phyloP scores from a whole-genome alignment of 2,329 filamentous ascomycete genomes.

The Myriosclerotinia duriaeana region DNA sequence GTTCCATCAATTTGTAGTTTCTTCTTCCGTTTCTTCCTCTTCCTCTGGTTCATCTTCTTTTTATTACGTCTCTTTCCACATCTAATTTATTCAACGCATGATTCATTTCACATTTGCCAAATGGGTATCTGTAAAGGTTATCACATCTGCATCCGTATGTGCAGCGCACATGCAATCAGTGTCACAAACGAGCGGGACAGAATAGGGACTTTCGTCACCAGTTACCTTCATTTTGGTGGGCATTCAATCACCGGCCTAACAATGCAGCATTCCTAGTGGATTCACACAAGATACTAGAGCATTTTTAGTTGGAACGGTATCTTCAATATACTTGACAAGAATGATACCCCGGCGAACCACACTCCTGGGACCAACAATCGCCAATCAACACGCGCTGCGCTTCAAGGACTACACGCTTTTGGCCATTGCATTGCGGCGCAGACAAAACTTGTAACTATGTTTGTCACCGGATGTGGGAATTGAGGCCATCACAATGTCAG shows the following conservation, averaged over 20 bases:
- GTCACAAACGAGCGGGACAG: not conserved
- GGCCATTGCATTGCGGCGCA: not conserved
- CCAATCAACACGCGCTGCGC: not conserved
- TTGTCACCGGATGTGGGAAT: not conserved
- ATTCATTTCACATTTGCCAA: not conserved
- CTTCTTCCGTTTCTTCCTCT: constrained; percentile 3
- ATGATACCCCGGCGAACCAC: not conserved
- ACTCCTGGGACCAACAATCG: not conserved
- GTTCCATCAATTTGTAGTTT: not conserved
- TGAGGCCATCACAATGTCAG: not conserved
- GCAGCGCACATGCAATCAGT: not conserved
- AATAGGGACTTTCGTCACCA: not conserved
- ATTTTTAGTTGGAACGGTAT: not conserved
- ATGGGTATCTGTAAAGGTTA: not conserved
- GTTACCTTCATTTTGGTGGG: not conserved
- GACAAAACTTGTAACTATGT: not conserved
- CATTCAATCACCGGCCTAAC: not conserved
- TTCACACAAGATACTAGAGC: not conserved
- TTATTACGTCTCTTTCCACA: not conserved
- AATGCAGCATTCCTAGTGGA: not conserved
- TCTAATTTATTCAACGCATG: not conserved
- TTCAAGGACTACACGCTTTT: not conserved
- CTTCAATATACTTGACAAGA: not conserved
- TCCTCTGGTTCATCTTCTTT: not conserved
- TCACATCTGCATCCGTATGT: not conserved